phyloP scores from a whole-genome alignment of 1,284 basidiomycete genomes.

The Rhodofomes roseus region DNA sequence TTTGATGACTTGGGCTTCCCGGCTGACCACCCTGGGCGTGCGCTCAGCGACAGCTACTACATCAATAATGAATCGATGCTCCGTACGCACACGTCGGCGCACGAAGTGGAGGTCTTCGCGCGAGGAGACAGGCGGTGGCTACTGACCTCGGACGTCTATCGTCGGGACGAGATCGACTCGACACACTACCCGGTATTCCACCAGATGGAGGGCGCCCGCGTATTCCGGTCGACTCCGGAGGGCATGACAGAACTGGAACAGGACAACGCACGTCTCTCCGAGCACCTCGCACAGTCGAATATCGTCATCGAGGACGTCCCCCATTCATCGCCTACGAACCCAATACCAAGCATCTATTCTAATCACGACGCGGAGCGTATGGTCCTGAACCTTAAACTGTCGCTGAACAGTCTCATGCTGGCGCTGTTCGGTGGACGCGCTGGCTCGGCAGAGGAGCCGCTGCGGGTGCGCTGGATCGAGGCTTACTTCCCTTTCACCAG shows the following conservation, averaged over 20 bases:
- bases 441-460: constrained; percentile 55
- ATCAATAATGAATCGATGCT: constrained; percentile 89
- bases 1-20: constrained; percentile 98
- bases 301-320: constrained; percentile 88
- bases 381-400: constrained; percentile 85
- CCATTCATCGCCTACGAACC: constrained; percentile 72
- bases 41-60: constrained; percentile 93
- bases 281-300: constrained; percentile 61
- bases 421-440: constrained; percentile 71
- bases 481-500: constrained; percentile 98
- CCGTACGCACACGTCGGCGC: constrained; percentile 95
- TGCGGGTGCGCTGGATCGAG: constrained; percentile 95
- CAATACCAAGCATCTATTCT: constrained; percentile 78
- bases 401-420: constrained; percentile 86
- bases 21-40: constrained; percentile 88
- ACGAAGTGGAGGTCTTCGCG: constrained; percentile 92
- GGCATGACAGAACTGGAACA: constrained; percentile 59
- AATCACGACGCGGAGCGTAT: constrained; percentile 68
- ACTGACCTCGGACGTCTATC: constrained; percentile 96
- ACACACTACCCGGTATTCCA: constrained; percentile 99
- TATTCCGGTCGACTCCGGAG: constrained; percentile 57
- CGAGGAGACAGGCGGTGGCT: constrained; percentile 81
- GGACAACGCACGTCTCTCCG: constrained; percentile 62
- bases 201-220: constrained; percentile 94
- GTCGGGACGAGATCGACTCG: constrained; percentile 96